Conservation (phyloP, 2,329 filamentous ascomycete species). For the Trichoderma lentiforme region DNA sequence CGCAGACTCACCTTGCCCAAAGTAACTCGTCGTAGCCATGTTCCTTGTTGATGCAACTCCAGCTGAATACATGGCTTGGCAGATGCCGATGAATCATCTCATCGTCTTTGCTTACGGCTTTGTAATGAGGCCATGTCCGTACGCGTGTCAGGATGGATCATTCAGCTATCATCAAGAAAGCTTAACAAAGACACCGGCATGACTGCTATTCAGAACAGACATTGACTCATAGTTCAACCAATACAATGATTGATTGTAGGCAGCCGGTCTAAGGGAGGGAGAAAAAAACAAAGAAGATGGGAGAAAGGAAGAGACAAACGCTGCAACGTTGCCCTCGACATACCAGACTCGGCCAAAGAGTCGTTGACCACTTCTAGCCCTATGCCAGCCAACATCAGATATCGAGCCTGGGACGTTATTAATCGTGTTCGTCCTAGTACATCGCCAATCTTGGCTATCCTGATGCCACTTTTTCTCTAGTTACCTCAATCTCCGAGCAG, state of each 20-base stretch:
- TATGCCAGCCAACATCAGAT: background rate
- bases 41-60: background rate
- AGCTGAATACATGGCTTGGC: constrained; percentile 1
- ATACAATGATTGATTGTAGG: background rate
- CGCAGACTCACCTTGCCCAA: background rate
- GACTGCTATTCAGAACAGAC: background rate
- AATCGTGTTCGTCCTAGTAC: background rate
- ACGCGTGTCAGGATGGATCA: background rate
- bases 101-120: constrained; percentile 7
- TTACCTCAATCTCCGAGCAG: background rate
- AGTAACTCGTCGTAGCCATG: background rate
- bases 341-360: background rate
- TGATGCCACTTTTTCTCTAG: background rate
- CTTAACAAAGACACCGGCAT: background rate
- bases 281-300: background rate
- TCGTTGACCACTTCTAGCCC: background rate
- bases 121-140: background rate
- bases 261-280: background rate
- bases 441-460: background rate
- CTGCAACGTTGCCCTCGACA: background rate
- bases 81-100: constrained; percentile 1
- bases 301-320: background rate
- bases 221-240: background rate
- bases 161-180: constrained; percentile 1
- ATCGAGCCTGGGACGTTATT: background rate